Base-by-base conservation (phyloP, 495 filamentous ascomycete genomes). In the Geoglossum glabrum region DNA sequence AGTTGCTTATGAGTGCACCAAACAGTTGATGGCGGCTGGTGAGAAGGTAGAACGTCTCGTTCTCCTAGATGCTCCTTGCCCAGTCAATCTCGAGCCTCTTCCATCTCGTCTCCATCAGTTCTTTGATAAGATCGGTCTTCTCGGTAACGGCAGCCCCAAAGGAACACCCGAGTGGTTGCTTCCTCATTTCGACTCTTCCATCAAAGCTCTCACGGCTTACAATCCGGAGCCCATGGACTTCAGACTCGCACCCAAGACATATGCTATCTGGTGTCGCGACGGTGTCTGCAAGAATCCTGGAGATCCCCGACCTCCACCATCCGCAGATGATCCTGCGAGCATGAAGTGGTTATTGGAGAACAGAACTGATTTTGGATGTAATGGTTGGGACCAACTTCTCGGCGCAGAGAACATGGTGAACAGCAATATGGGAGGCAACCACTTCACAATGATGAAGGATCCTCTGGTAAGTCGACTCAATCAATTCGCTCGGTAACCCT, bases 111-210 rank as follows among this genome's bases (percentile, higher is more conserved):
- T 69, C 30, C 68, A 68, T 63, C 50, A 72, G 57, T 65, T 66
- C 67, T 65, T 69, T 62, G 57, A 73, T 58, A 47, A 59, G 49
- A 67, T 77, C 65, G 67, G 72, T 61, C 70, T 79, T 1, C 70
- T 73, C 43, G 72, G 57, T 1, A 27, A 46, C 51, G 56, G 38
- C 10, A 58, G 19, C 75, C 59, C 64, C 69, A 36, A 54, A 9
- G 54, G 56, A 19, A 55, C 65, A n/a, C 70, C 70, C 11, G 60
- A 57, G 7, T 70, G 66, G 63, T 63, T 72, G 15, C 56, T 67
- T 1, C 62, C 66, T 1, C 70, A 72, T 56, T 70, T 72, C 57
- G 57, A 63, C 1, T 61, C 68, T 25, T 63, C 61, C 45, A 66
- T 72, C 28, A 58, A 65, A 13, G 62, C 63, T 7, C 59, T 74